Evolutionary conservation across 164 flowering plant genomes (phyloP), one percentile per base, ranked within the genome.

Genomic region (Sextonia rubra): DNA sequence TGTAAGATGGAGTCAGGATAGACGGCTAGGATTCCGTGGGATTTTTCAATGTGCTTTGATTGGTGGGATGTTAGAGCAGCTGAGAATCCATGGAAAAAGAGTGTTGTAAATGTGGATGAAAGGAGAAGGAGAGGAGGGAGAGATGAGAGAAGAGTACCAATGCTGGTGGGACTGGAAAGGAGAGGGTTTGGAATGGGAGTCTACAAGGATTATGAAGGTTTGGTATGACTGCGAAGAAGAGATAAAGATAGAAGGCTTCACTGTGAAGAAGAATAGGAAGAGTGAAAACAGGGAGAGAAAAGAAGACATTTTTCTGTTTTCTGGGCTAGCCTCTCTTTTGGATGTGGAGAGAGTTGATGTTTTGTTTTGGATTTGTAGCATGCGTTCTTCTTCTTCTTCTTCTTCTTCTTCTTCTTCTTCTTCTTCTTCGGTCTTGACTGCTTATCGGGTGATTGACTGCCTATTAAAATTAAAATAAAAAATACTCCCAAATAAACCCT

Each of bases 11-110:
- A 26, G 23, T 73, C 75, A 1, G 48, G 64, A 32, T 47, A 73
- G 22, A 73, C 48, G 60, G 64, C 63, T 12, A 65, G 69, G 27
- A 73, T 48, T 30, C 70, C 75, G 9, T n/a, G 47, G 27, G 49
- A 27, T 27, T 64, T 64, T 18, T 65, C 17, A 4, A 73, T 49
- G 22, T 63, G 23, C 12, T 29, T 12, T 32, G 69, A 52, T 66
- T 73, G 29, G 26, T 49, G 47, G 25, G 29, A 2, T 5, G 75
- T 29, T 66, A 73, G 75, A 27, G 52, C 26, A 44, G 75, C 75
- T 9, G 75, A 73, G 75, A 73, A 73, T 49, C 75, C 75, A 22
- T 55, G 69, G n/a, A 73, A 65, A 65, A 48, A 73, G 69, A 29
- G 69, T 73, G 17, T 9, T n/a, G 49, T 73, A 73, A 5, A 66